Evolutionary conservation across 2,329 filamentous ascomycete species (phyloP).

Genomic region (Pestalotiopsis sp.): DNA sequence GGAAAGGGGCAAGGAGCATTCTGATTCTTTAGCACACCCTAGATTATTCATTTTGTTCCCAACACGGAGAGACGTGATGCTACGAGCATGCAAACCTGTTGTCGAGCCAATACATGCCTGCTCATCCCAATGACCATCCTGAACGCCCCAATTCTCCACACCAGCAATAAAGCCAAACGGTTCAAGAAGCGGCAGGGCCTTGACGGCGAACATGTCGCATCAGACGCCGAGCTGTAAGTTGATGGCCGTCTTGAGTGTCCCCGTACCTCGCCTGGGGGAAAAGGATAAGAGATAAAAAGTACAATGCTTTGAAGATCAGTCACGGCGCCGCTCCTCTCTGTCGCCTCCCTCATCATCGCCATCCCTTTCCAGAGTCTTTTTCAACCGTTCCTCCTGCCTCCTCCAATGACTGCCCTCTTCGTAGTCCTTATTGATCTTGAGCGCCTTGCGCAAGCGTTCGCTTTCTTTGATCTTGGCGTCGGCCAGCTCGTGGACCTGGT

Average conservation of each 20-base stretch:
- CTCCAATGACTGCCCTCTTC: conserved; percentile 86
- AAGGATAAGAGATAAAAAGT: not conserved
- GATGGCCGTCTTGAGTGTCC: too few species aligned
- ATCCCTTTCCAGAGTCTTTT: conserved; percentile 44
- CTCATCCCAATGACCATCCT: not conserved
- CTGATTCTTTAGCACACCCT: conserved; percentile 5
- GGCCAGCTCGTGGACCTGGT: conserved; percentile 95
- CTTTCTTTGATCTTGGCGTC: conserved; percentile 96
- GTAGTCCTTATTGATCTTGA: conserved; percentile 85
- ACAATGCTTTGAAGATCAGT: not conserved
- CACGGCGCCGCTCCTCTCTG: not conserved
- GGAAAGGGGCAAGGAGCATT: conserved; percentile 15
- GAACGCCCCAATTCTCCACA: not conserved
- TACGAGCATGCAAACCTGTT: not conserved
- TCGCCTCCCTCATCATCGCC: not conserved
- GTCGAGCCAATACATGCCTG: not conserved
- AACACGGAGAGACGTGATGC: not conserved
- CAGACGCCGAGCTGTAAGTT: not conserved
- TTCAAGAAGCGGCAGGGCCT: not conserved
- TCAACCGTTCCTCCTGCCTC: conserved; percentile 72
- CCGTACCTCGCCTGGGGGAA: not conserved
- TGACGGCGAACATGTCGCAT: not conserved
- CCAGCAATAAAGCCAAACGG: not conserved
- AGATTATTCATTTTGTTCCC: conserved; percentile 2
- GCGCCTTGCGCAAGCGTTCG: conserved; percentile 79